Evolutionary conservation across 192 early-diverging fungal species (phyloP).

Genomic region (Ambispora gerdemannii): DNA sequence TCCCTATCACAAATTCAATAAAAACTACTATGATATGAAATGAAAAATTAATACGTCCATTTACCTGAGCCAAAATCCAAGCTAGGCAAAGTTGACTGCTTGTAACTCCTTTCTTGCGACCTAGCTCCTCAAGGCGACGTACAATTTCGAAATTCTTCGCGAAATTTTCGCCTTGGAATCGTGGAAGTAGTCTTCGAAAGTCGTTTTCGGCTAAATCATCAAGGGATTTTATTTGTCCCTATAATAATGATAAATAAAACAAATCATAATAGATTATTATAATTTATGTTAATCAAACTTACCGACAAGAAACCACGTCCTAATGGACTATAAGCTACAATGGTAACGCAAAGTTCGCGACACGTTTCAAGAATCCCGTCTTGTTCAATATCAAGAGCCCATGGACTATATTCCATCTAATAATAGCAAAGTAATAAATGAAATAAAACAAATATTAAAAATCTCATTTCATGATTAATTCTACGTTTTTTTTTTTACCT

Average conservation of each 20-base stretch:
- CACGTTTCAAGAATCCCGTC: conserved; percentile 66
- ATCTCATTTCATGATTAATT: neutral
- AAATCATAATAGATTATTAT: conserved; percentile 2
- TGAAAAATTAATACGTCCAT: conserved; percentile 44
- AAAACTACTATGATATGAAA: neutral
- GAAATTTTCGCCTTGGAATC: conserved; percentile 61
- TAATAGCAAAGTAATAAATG: neutral
- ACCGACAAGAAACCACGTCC: conserved; percentile 66
- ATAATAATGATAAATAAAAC: conserved; percentile 15
- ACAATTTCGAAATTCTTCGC: conserved; percentile 59
- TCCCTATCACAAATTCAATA: conserved; percentile 2
- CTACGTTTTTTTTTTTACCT: conserved; percentile 34
- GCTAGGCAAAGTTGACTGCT: conserved; percentile 58
- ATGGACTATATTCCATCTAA: conserved; percentile 17
- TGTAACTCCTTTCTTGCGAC: conserved; percentile 50
- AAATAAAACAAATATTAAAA: neutral
- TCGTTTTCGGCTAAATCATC: conserved; percentile 56
- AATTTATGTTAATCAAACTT: conserved; percentile 7
- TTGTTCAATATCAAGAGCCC: conserved; percentile 42
- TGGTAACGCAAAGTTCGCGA: conserved; percentile 67
- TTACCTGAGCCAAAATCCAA: conserved; percentile 65
- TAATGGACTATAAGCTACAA: conserved; percentile 72
- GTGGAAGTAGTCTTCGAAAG: conserved; percentile 47
- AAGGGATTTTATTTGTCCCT: conserved; percentile 53
- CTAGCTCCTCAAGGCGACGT: conserved; percentile 46